Base-by-base conservation (phyloP, 495 filamentous ascomycete genomes). In the Oleoguttula mirabilis region DNA sequence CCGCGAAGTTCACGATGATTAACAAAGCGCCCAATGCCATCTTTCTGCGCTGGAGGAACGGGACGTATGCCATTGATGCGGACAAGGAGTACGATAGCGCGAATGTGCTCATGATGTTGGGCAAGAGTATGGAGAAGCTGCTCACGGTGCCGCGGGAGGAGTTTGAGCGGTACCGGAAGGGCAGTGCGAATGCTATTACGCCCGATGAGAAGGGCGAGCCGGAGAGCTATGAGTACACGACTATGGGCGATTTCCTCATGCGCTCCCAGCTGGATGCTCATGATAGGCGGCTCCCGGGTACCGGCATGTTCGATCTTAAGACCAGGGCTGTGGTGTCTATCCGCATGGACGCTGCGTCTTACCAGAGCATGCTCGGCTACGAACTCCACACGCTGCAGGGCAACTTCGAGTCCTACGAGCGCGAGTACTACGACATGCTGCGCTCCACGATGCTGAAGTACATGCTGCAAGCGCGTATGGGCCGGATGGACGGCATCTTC, bases 401-500 rank as follows among this genome's bases (percentile, higher is more conserved):
- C 10, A 64, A 72, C 25, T 99, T 70, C 64, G 82, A 93, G 57
- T 94, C 86, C 0, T 99, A 77, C 60, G 90, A 99, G 55, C 78
- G 88, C 32, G 92, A 99, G 57, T 94, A 85, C 61, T 92, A 77
- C 56, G 90, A 99, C 56, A 93, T 96, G 88, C 88, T 93, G 43
- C 74, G 90, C 23, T 72, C 84, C 2, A 88, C 88, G 5, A 93
- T 99, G 66, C 66, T 99, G 43, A 96, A 96, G 54, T 99, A 99
- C 58, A 93, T 87, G 4, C 68, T 99, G 19, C 90, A 99, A 59
- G 90, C 88, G 24, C 78, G 90, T 17, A 85, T 96, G 70, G 90
- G 90, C 21, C 77, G 92, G 16, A 99, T 99, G 90, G 88, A 96
- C 50, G 90, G 90, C 37, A 95, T 96, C 36, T 96, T 95, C 52